phyloP scores from a whole-genome alignment of 2,329 filamentous ascomycete genomes.

The Didymella keratinophila region DNA sequence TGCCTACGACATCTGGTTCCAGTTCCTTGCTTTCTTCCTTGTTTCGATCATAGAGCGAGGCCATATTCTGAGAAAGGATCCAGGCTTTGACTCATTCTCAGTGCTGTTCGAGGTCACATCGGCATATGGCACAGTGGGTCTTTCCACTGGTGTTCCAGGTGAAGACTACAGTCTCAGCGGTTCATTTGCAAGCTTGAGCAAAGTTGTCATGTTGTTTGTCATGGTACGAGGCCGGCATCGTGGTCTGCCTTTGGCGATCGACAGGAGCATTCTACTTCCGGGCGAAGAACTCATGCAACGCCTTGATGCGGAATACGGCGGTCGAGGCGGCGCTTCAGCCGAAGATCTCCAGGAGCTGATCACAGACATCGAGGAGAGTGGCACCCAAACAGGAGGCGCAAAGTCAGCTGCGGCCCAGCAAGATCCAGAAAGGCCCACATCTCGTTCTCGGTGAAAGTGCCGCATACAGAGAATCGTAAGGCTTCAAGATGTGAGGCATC shows the following conservation, averaged over 20 bases:
- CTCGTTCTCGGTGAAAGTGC: slow-evolving; percentile 11
- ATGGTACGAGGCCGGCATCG: slow-evolving; percentile 56
- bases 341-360: slow-evolving; percentile 28
- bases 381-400: slow-evolving; percentile 5
- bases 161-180: slow-evolving; percentile 65
- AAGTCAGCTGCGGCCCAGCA: slow-evolving; percentile 21
- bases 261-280: slow-evolving; percentile 42
- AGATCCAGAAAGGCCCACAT: slow-evolving; percentile 13
- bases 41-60: slow-evolving; percentile 68
- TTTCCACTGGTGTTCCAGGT: slow-evolving; percentile 64
- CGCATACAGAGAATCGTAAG: not conserved
- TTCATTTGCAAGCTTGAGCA: slow-evolving; percentile 63
- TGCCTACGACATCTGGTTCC: slow-evolving; percentile 72
- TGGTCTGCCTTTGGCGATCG: slow-evolving; percentile 42
- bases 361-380: slow-evolving; percentile 28
- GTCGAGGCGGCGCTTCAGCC: slow-evolving; percentile 22
- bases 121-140: slow-evolving; percentile 68
- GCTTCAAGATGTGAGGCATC: slow-evolving; percentile 1
- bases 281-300: slow-evolving; percentile 47
- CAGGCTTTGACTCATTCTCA: slow-evolving; percentile 41
- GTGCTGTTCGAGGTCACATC: slow-evolving; percentile 65
- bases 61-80: slow-evolving; percentile 56
- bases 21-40: slow-evolving; percentile 66
- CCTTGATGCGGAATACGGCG: slow-evolving; percentile 42
- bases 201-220: slow-evolving; percentile 65